Base-by-base conservation (phyloP, 495 filamentous ascomycete genomes). In the Haplographium delicatum region DNA sequence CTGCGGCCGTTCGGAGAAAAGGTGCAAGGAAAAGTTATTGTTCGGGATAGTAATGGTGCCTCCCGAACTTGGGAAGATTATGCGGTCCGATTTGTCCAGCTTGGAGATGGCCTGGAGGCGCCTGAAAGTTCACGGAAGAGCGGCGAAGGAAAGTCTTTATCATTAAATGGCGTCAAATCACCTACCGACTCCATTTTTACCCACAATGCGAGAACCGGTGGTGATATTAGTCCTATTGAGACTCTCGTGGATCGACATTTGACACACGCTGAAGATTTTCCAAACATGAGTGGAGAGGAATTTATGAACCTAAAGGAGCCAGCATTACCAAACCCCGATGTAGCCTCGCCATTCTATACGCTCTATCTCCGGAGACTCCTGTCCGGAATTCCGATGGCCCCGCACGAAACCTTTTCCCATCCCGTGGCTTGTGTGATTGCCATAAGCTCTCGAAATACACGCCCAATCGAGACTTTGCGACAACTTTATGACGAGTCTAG, bases 371-470 rank as follows among this genome's bases (percentile, higher is more conserved):
- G 88, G 30, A 83, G 91, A 47, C 59, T 96, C 15, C 72, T 98
- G 13, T 95, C 89, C 2, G 81, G 86, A 37, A 68, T 89, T 19
- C 77, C 85, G 6, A 59, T 91, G 37, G 78, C 82, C 0, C 83
- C 89, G 0, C 88, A 95, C 57, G 93, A 98, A 67, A 94, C 91
- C 1, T 95, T 97, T 60, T 76, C 85, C 9, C 93, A 98, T 66
- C 93, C 94, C 0, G 90, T 96, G 4, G 90, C 94, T n/a, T 90
- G 89, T 65, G 80, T 97, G 16, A 91, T 97, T 62, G 87, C 91
- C 4, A 94, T 97, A 53, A 95, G 89, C 64, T 95, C 91, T 5
- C 77, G 87, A 51, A 91, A 89, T 54, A 72, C 74, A 10, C 68
- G 79, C 3, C 90, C 93, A 0, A 85, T 96, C 42, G 89, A 96